Evolutionary conservation across 176 grass and related monocot species (phyloP).

Genomic region (Pontederia paniculata): DNA sequence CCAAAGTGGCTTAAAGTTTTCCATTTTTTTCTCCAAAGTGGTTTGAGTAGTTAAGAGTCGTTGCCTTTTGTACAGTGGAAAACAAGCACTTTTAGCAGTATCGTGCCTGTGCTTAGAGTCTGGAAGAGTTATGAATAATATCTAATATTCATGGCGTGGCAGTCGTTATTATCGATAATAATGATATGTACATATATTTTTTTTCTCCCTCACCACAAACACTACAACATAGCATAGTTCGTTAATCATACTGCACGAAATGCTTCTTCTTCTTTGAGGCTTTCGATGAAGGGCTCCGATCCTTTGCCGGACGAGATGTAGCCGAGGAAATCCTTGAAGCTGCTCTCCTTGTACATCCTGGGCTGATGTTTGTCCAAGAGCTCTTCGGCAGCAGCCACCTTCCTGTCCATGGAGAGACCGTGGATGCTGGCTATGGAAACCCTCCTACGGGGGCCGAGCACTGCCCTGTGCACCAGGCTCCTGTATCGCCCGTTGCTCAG

Average conservation of each 20-base stretch:
- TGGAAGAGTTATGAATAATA: too few relatives aligned
- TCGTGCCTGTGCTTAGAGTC: too few relatives aligned
- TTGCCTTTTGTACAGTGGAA: too few relatives aligned
- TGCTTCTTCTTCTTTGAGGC: slow-evolving; percentile 16
- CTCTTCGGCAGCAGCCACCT: slow-evolving; percentile 34
- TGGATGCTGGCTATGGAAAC: slow-evolving; percentile 77
- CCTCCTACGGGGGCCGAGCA: slow-evolving; percentile 33
- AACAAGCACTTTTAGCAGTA: too few relatives aligned
- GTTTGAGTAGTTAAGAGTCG: too few relatives aligned
- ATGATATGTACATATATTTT: too few relatives aligned
- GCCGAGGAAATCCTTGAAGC: slow-evolving; percentile 66
- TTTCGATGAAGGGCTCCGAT: slow-evolving; percentile 35
- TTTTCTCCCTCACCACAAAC: too few relatives aligned
- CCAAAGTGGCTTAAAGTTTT: too few relatives aligned
- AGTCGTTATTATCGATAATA: too few relatives aligned
- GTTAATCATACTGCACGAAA: background rate
- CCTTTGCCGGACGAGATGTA: slow-evolving; percentile 31
- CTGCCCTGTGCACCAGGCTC: slow-evolving; percentile 49
- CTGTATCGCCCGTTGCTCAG: slow-evolving; percentile 59
- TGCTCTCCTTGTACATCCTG: slow-evolving; percentile 51
- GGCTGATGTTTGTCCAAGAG: slow-evolving; percentile 45
- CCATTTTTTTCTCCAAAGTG: too few relatives aligned
- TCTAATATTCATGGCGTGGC: too few relatives aligned
- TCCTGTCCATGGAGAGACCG: slow-evolving; percentile 38
- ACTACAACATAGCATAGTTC: background rate